Evolutionary conservation across 805 yeast genomes (phyloP).

Genomic region (Candida mattraensis): DNA sequence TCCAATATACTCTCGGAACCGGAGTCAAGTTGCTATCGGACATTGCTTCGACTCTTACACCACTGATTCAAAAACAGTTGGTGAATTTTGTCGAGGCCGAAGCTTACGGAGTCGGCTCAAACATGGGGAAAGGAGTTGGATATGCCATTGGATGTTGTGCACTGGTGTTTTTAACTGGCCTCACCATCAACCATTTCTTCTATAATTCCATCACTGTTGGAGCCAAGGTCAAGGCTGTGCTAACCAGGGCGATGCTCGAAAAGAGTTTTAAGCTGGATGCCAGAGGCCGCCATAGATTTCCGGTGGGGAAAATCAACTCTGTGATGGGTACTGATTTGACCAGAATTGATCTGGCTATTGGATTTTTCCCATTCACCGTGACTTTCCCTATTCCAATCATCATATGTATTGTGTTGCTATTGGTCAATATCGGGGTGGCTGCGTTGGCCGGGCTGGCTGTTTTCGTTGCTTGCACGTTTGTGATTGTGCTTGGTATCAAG

Average conservation of each 20-base stretch:
- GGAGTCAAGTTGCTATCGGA: conserved; percentile 45
- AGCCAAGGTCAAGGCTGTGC: conserved; percentile 64
- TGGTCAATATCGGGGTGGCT: conserved; percentile 67
- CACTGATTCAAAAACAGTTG: conserved; percentile 63
- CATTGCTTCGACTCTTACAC: conserved; percentile 52
- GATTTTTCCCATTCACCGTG: conserved; percentile 63
- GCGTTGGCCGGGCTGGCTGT: conserved; percentile 72
- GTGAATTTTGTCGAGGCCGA: conserved; percentile 60
- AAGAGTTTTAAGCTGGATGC: conserved; percentile 66
- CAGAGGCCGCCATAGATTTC: conserved; percentile 58
- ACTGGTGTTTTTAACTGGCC: conserved; percentile 49
- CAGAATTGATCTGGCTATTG: conserved; percentile 72
- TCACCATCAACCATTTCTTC: conserved; percentile 61
- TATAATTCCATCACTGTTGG: conserved; percentile 62
- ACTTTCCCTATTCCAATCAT: conserved; percentile 62
- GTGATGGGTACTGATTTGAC: conserved; percentile 79
- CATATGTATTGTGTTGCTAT: conserved; percentile 63
- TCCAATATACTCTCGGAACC: conserved; percentile 42
- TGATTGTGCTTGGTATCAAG: conserved; percentile 47
- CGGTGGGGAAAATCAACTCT: conserved; percentile 73
- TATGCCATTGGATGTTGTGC: conserved; percentile 69
- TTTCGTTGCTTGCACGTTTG: conserved; percentile 47
- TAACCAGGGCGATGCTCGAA: conserved; percentile 65
- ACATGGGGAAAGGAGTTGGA: conserved; percentile 68
- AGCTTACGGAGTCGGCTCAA: conserved; percentile 39